Conservation (phyloP, 768 basidiomycete genomes). For the Russula sp. region DNA sequence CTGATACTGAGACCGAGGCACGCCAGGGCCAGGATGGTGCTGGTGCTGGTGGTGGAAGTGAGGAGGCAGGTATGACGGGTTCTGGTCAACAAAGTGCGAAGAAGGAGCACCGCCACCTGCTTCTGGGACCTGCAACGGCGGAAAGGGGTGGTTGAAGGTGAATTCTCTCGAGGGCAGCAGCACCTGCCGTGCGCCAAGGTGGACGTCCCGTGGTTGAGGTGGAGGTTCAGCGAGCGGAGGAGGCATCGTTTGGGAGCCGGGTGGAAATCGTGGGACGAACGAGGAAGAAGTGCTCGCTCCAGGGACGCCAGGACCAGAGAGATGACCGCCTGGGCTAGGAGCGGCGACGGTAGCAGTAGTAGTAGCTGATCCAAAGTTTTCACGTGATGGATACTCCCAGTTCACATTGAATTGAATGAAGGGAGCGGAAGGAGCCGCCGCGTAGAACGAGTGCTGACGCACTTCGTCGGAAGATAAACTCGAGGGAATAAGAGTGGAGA, state of each 20-base stretch:
- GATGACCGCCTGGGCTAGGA: constrained; percentile 2
- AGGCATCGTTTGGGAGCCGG: neutral
- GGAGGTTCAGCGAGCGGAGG: neutral
- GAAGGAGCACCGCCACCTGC: neutral
- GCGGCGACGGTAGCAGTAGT: neutral
- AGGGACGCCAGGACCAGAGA: constrained; percentile 21
- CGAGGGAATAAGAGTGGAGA: constrained; percentile 22
- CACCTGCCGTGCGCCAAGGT: neutral
- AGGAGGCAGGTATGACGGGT: too few species aligned
- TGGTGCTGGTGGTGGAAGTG: neutral
- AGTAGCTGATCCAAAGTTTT: neutral
- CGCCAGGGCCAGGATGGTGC: neutral
- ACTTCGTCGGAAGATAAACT: constrained; percentile 14
- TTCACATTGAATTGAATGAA: constrained; percentile 5
- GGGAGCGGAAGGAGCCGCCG: neutral
- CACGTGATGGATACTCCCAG: neutral
- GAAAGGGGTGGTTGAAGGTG: constrained; percentile 16
- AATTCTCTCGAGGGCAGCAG: constrained; percentile 13
- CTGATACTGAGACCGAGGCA: neutral
- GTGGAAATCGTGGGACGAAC: neutral
- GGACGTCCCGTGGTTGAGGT: neutral
- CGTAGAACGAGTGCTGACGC: constrained; percentile 13
- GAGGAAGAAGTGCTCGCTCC: constrained; percentile 12
- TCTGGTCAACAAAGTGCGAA: neutral
- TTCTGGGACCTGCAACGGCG: constrained; percentile 14